Percentiles rank a stretch among this genome's conserved stretches.
phyloP scores from a whole-genome alignment of 148 eudicot genomes.

The Nepenthes mirabilis region DNA sequence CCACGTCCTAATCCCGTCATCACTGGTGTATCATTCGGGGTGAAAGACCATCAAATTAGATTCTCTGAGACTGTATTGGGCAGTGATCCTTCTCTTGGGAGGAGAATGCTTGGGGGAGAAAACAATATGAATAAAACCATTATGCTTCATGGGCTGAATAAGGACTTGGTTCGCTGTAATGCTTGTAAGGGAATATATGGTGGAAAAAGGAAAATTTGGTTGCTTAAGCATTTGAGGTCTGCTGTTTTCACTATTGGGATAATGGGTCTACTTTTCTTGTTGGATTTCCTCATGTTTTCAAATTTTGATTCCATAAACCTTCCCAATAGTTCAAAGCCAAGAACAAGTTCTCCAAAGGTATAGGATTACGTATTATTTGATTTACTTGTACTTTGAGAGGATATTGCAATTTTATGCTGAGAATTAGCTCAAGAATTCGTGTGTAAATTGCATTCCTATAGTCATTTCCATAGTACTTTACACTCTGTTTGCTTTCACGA shows the following conservation, averaged over 20 bases:
- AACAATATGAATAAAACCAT: slow-evolving; percentile 22
- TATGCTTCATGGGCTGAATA: slow-evolving; percentile 29
- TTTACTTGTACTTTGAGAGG: not conserved
- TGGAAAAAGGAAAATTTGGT: slow-evolving; percentile 46
- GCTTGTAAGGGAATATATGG: slow-evolving; percentile 33
- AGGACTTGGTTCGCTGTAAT: slow-evolving; percentile 21
- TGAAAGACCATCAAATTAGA: slow-evolving; percentile 21
- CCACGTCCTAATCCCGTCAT: slow-evolving; percentile 20
- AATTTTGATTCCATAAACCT: slow-evolving; percentile 24
- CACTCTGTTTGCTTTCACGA: no score
- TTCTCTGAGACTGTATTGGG: slow-evolving; percentile 13
- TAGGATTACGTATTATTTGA: not conserved
- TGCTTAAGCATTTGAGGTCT: slow-evolving; percentile 35
- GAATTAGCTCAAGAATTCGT: not conserved
- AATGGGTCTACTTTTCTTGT: slow-evolving; percentile 39
- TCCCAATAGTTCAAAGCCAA: slow-evolving; percentile 12
- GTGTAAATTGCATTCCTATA: not conserved
- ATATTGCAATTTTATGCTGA: no score
- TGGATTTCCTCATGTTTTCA: slow-evolving; percentile 58
- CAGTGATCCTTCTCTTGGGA: slow-evolving; percentile 22
- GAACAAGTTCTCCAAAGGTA: slow-evolving; percentile 22
- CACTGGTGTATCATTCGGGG: slow-evolving; percentile 22
- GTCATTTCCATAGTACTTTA: not conserved
- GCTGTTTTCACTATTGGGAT: slow-evolving; percentile 32
- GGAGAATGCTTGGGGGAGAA: slow-evolving; percentile 34